A percentile compares a stretch with the other conserved stretches of the same genome.
These are phyloP conservation scores for Fraxinus velutina DNA, from an alignment of 305 asterid species.

Conservation along the genomic window DNA sequence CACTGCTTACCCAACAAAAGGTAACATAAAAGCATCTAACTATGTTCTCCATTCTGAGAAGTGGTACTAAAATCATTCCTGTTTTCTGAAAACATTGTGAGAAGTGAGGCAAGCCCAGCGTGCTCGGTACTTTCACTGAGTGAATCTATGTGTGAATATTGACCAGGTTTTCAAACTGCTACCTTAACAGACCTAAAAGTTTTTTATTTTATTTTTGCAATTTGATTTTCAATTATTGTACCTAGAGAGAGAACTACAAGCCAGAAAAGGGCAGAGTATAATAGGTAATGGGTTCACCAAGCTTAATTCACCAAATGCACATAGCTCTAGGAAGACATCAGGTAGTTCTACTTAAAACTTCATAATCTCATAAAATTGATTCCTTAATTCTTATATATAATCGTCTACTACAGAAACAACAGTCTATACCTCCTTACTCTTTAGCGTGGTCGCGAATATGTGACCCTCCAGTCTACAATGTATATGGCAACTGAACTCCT, in stretches of 20 bases:
- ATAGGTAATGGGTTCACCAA: not conserved
- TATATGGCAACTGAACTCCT: not conserved
- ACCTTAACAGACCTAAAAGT: not conserved
- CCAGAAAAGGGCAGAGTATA: not conserved
- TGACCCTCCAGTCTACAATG: not conserved
- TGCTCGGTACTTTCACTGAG: not conserved
- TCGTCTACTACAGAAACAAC: not conserved
- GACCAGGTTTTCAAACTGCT: not conserved
- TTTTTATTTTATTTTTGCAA: not conserved
- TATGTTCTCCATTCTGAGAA: not conserved
- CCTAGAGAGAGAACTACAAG: not conserved
- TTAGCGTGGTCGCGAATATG: not conserved
- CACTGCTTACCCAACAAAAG: not conserved
- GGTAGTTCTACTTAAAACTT: not conserved
- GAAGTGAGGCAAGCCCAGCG: not conserved
- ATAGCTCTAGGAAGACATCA: not conserved
- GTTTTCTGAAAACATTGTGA: not conserved
- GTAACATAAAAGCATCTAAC: not conserved
- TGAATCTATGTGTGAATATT: not conserved
- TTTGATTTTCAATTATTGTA: not conserved
- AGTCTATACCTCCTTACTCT: not conserved
- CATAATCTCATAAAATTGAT: not conserved
- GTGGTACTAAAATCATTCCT: not conserved
- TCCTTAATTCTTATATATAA: not conserved
- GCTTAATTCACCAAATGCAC: not conserved